Evolutionary conservation across 176 grass and related monocot genomes (phyloP).

Genomic region (Alopecurus myosuroides): DNA sequence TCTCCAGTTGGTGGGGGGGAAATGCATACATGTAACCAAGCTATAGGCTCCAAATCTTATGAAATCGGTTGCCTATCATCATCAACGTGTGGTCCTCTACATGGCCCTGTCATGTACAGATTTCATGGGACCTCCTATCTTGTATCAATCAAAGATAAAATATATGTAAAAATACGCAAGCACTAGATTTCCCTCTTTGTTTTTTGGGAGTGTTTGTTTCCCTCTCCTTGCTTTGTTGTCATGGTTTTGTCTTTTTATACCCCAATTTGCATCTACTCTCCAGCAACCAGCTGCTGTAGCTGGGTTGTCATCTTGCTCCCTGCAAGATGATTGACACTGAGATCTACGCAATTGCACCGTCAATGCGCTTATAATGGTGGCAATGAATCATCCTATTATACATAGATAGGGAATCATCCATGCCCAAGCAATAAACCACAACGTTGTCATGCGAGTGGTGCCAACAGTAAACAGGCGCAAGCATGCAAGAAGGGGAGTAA

Average conservation of each 20-base stretch:
- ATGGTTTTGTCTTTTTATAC: conserved; percentile 16
- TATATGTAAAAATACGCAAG: background rate
- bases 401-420: background rate
- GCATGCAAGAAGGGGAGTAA: background rate
- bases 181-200: background rate
- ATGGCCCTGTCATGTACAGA: conserved; percentile 28
- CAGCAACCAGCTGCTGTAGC: conserved; percentile 21
- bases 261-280: conserved; percentile 21
- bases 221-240: conserved; percentile 14
- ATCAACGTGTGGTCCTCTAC: conserved; percentile 47
- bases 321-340: conserved; percentile 12
- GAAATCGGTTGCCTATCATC: conserved; percentile 37
- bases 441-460: background rate
- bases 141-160: conserved; percentile 1
- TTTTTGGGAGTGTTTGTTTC: background rate
- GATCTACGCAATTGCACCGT: conserved; percentile 23
- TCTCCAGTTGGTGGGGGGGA: conserved; percentile 11
- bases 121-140: conserved; percentile 28
- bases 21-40: conserved; percentile 17
- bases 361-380: conserved; percentile 7
- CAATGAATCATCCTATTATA: conserved; percentile 11
- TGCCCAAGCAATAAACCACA: conserved; percentile 25
- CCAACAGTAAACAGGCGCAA: conserved; percentile 22
- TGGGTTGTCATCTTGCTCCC: conserved; percentile 32
- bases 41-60: conserved; percentile 10